phyloP scores from a whole-genome alignment of 208 protist genomes.

The Entamoeba moshkovskii region DNA sequence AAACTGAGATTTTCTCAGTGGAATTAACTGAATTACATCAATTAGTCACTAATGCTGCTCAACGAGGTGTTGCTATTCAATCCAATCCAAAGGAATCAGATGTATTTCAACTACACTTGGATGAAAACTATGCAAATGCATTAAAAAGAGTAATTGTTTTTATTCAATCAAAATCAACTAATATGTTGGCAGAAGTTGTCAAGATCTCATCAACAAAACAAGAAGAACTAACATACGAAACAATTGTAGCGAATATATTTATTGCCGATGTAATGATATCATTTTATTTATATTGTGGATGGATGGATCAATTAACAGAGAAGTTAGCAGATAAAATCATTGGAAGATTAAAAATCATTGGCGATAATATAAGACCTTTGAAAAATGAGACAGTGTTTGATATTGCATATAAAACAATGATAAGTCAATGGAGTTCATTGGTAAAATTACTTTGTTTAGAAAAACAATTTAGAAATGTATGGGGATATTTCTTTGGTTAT shows the following conservation, averaged over 20 bases:
- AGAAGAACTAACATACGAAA: background rate
- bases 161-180: background rate
- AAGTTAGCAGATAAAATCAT: background rate
- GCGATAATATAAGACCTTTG: background rate
- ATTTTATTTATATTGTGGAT: background rate
- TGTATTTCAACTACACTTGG: background rate
- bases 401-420: background rate
- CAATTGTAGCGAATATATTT: background rate
- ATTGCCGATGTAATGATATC: background rate
- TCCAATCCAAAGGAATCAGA: background rate
- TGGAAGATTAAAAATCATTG: background rate
- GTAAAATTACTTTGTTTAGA: background rate
- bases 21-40: background rate
- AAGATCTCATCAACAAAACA: background rate
- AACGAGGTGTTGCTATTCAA: background rate
- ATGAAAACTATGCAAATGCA: background rate
- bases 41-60: background rate
- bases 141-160: background rate
- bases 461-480: background rate
- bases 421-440: background rate
- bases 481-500: background rate
- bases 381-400: background rate
- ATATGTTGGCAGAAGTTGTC: background rate
- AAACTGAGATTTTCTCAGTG: background rate
- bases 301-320: background rate